Base-by-base conservation (phyloP, 345 rosid species). In the Linum tenue region DNA sequence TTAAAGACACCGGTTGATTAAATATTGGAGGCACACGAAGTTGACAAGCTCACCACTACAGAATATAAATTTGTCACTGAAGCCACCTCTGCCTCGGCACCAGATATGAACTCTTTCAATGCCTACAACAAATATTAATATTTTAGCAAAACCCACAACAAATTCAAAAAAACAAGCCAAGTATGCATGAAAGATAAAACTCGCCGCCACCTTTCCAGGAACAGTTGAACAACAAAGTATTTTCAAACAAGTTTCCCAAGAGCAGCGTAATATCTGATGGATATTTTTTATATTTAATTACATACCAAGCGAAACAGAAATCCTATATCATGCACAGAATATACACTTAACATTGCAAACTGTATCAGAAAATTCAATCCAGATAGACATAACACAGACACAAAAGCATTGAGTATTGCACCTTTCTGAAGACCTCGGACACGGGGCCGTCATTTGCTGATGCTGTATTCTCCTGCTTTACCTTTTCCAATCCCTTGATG, bases 401-500 rank as follows among this genome's bases (percentile, higher is more conserved):
- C 31, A 22, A 22, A 22, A 22, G 31, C 31, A 22, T 22, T 22
- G 31, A 22, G 31, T 22, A 22, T 22, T 63, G 60, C 82, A 87
- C 99, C 88, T 87, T 84, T 12, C 83, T 73, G 63, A 95, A 95
- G 79, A 86, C 85, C 51, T 85, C 96, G 22, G 99, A 95, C 5
- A 95, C 91, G 58, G 91, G 96, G 69, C 99, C 99, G 58, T 95
- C 99, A 76, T 79, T 83, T 77, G 87, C 96, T 31, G 96, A 95
- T 62, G 92, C 92, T 57, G 40, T 69, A 56, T 91, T 81, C 80
- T 95, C 99, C 81, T 89, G 97, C 68, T 84, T 85, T 59, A 95
- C 79, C 81, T 91, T 95, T 71, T 91, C 97, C 73, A 95, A 75
- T 64, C 97, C 99, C 83, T 89, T 95, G 74, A 79, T 87, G 67